Evolutionary conservation across 768 basidiomycete genomes (phyloP).

Genomic region (Russula abietina): DNA sequence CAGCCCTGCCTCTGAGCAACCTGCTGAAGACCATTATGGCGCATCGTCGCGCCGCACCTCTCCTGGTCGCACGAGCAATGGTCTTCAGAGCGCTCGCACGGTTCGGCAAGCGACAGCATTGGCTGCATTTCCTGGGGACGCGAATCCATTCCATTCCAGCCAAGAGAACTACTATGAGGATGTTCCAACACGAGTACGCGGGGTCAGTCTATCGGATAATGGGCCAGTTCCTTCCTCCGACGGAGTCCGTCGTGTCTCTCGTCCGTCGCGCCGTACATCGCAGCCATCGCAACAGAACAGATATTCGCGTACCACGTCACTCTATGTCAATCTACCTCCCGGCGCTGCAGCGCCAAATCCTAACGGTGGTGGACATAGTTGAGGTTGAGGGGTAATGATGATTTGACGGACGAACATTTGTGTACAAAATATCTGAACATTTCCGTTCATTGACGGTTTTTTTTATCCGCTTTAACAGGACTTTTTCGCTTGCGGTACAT

Average conservation of each 20-base stretch:
- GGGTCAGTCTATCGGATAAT: conserved; percentile 72
- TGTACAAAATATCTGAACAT: conserved; percentile 14
- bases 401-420: conserved; percentile 15
- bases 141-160: conserved; percentile 14
- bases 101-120: conserved; percentile 7
- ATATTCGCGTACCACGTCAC: conserved; percentile 58
- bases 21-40: conserved; percentile 22
- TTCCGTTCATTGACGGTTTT: conserved; percentile 19
- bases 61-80: conserved; percentile 22
- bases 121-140: conserved; percentile 5
- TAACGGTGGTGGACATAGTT: conserved; percentile 14
- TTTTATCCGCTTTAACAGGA: conserved; percentile 6
- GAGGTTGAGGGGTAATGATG: conserved; percentile 2
- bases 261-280: conserved; percentile 54
- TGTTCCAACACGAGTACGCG: conserved; percentile 35
- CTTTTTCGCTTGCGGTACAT: conserved; percentile 5
- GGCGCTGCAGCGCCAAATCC: conserved; percentile 54
- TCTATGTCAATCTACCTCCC: conserved; percentile 49
- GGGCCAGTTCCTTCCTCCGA: conserved; percentile 78
- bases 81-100: not conserved
- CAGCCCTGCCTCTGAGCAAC: conserved; percentile 32
- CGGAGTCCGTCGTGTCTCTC: conserved; percentile 73
- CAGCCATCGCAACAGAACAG: conserved; percentile 55
- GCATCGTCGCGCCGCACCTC: conserved; percentile 17
- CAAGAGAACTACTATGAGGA: conserved; percentile 7